A percentile compares a stretch with the other conserved stretches of the same genome.
phyloP scores from a whole-genome alignment of 257 asterid species.

The Nicotiana tabacum region DNA sequence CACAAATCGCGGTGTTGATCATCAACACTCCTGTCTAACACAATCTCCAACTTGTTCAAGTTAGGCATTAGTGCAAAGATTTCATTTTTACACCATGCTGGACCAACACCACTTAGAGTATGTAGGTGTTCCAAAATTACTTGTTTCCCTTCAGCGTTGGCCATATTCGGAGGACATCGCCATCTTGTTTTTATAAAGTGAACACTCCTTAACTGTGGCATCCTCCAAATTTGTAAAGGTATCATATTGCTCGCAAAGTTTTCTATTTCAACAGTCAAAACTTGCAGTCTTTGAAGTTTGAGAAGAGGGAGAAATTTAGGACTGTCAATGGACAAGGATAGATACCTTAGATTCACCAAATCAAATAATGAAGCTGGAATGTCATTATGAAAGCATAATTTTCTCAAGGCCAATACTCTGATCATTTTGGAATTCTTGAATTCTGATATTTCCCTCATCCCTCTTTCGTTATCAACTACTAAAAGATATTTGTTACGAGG shows the following conservation, averaged over 20 bases:
- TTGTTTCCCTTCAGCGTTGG: background rate
- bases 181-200: conserved; percentile 4
- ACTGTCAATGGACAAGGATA: background rate
- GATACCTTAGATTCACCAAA: conserved; percentile 6
- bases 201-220: conserved; percentile 20
- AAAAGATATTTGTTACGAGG: too few species aligned
- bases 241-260: background rate
- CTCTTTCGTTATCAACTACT: too few species aligned
- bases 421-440: background rate
- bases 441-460: background rate
- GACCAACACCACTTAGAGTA: conserved; percentile 17
- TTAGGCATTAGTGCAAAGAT: conserved; percentile 17
- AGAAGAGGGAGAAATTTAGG: background rate
- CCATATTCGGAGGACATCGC: background rate
- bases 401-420: conserved; percentile 5
- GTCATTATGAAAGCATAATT: background rate
- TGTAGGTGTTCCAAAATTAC: background rate
- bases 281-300: background rate
- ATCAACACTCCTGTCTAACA: background rate
- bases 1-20: too few species aligned
- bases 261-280: background rate
- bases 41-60: conserved; percentile 22
- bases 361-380: background rate
- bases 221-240: conserved; percentile 14
- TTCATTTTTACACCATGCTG: conserved; percentile 8